Evolutionary conservation across 2,329 filamentous ascomycete genomes (phyloP).

Genomic region (Coleophoma eucalyptorum): DNA sequence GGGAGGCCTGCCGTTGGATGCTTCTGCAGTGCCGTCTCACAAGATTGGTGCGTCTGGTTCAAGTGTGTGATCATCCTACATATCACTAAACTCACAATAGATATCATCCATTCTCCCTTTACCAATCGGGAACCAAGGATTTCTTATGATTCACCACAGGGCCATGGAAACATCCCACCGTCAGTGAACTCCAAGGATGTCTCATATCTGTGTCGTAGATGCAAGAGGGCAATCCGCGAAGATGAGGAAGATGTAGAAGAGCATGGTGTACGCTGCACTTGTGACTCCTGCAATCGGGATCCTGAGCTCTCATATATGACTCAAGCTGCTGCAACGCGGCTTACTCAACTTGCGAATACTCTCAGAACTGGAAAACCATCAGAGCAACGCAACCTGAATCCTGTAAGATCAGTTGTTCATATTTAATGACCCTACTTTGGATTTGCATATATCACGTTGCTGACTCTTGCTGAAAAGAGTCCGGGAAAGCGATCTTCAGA

Average conservation of each 20-base stretch:
- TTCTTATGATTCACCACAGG: background rate
- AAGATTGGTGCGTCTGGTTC: too few relatives aligned
- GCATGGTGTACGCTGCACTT: slow-evolving; percentile 8
- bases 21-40: background rate
- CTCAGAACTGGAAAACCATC: slow-evolving; percentile 21
- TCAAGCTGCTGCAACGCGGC: slow-evolving; percentile 19
- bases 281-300: slow-evolving; percentile 17
- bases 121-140: background rate
- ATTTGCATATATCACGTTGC: slow-evolving; percentile 7
- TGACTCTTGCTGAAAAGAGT: slow-evolving; percentile 6
- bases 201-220: slow-evolving; percentile 16
- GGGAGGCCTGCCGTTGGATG: slow-evolving; percentile 11
- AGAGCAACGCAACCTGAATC: slow-evolving; percentile 16
- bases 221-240: slow-evolving; percentile 15
- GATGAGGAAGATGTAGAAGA: slow-evolving; percentile 8
- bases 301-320: slow-evolving; percentile 18
- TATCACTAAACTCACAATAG: background rate
- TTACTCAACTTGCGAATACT: slow-evolving; percentile 23
- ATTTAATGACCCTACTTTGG: slow-evolving; percentile 3
- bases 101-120: too few relatives aligned
- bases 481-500: slow-evolving; percentile 4
- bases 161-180: background rate
- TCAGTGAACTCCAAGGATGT: slow-evolving; percentile 8
- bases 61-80: background rate
- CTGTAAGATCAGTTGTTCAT: slow-evolving; percentile 20